These are phyloP conservation scores for Aspergillus chevalieri DNA, from an alignment of 2,329 filamentous ascomycete species.

Conservation along the genomic window DNA sequence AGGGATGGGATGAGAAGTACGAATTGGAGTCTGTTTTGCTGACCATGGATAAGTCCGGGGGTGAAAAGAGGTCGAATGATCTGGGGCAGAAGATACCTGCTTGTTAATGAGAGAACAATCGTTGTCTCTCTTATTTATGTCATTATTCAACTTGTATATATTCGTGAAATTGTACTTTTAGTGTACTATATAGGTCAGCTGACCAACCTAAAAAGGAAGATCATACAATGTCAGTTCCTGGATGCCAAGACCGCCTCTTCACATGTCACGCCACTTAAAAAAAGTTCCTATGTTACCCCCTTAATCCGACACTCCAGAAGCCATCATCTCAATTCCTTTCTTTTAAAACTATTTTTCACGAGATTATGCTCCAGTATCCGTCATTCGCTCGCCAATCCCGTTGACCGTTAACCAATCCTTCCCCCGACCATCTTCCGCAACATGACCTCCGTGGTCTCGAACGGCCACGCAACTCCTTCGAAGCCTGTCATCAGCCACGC, in stretches of 20 bases:
- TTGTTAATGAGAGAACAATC: background rate
- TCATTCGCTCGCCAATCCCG: conserved; percentile 7
- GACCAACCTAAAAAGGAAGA: background rate
- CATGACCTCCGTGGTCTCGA: conserved; percentile 14
- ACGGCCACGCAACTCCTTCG: conserved; percentile 15
- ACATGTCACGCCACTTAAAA: conserved; percentile 29
- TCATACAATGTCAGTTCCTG: background rate
- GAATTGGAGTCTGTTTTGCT: conserved; percentile 20
- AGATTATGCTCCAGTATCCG: conserved; percentile 18
- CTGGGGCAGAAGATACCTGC: background rate
- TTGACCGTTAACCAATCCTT: conserved; percentile 4
- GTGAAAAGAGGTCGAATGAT: background rate
- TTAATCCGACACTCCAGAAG: no score
- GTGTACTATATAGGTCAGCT: background rate
- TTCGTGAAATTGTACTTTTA: background rate
- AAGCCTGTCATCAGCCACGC: conserved; percentile 18
- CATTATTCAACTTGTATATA: background rate
- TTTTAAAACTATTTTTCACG: conserved; percentile 2
- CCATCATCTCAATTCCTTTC: background rate
- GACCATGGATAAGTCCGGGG: conserved; percentile 7
- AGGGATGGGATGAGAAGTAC: conserved; percentile 24
- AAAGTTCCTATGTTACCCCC: background rate
- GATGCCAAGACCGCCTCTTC: conserved; percentile 11
- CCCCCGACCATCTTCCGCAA: background rate
- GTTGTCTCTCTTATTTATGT: background rate